Evolutionary conservation across 495 filamentous ascomycete genomes (phyloP), one percentile per base, ranked within the genome.

Genomic region (Penicillium atrosanguineum): DNA sequence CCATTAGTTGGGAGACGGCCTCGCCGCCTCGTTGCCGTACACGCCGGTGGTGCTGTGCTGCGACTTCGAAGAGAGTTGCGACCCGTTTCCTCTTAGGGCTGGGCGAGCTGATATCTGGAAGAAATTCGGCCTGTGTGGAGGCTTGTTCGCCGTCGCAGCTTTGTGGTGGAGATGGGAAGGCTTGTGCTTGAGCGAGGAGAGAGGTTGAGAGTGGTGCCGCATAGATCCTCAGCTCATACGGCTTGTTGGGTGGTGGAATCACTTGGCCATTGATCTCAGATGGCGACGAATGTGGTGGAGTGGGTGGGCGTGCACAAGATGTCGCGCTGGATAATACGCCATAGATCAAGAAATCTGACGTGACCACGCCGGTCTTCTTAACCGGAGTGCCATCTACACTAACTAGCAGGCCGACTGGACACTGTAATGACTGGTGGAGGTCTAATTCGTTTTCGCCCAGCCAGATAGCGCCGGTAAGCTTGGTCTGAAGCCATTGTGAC

Each of bases 341-440:
- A 48, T 85, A 84, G 21, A 87, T 66, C 20, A 87, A 60, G 7
- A 87, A 52, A 49, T 85, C 81, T 11, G 83, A 79, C 4, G 76
- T 65, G 14, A 57, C 48, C 11, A 68, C 52, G 6, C 50, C 57
- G 8, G 62, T 53, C 42, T 48, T 48, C 43, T 60, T 67, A 23
- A 50, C 46, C 15, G 52, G 50, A 16, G 47, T 55, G n/a, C 55
- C 56, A 14, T 67, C 59, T 16, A 75, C 64, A 31, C 60, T 57
- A 18, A 78, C 45, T 21, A 78, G 66, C 34, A 78, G 59, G 14
- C 69, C 75, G 31, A 72, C 69, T 6, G 75, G 73, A 18, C 73
- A 75, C 46, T 75, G 75, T 3, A 75, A 21, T 0, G 62, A 62
- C 45, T 66, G 69, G 37, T 69, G 59, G 5, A 55, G 55, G 42